Evolutionary conservation across 345 rosid genomes (phyloP).

Genomic region (Gossypium turneri): DNA sequence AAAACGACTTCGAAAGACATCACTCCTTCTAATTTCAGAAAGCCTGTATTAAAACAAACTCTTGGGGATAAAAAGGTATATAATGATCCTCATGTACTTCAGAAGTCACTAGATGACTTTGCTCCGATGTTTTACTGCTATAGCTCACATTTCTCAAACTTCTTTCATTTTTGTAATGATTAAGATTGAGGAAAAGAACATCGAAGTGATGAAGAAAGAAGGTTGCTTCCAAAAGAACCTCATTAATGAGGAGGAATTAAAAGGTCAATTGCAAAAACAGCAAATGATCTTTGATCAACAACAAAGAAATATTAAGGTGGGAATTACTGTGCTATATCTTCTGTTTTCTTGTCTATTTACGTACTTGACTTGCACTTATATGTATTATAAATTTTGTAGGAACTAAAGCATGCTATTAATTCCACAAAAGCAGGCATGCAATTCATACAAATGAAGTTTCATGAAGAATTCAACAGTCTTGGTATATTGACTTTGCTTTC

Average conservation of each 20-base stretch:
- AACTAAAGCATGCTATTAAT: conserved; percentile 55
- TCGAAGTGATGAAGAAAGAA: conserved; percentile 45
- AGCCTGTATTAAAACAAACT: conserved; percentile 37
- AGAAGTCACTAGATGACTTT: conserved; percentile 3
- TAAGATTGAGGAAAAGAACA: conserved; percentile 56
- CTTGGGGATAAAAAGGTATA: conserved; percentile 53
- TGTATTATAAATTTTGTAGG: conserved; percentile 35
- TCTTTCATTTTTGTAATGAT: conserved; percentile 13
- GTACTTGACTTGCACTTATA: conserved; percentile 8
- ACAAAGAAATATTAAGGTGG: conserved; percentile 19
- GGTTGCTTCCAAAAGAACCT: conserved; percentile 34
- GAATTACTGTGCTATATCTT: conserved; percentile 8
- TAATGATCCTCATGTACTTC: conserved; percentile 17
- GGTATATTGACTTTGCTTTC: conserved; percentile 37
- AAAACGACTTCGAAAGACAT: conserved; percentile 41
- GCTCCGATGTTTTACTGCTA: not conserved
- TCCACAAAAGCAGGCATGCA: conserved; percentile 90
- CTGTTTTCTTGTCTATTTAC: not conserved
- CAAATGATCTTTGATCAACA: conserved; percentile 65
- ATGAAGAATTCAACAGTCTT: conserved; percentile 75
- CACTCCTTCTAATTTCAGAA: conserved; percentile 38
- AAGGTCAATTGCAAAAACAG: conserved; percentile 43
- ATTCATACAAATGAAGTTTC: conserved; percentile 74
- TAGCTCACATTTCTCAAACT: not conserved
- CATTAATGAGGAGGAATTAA: conserved; percentile 45